Evolutionary conservation across 371 early-diverging fungal genomes (phyloP), one percentile per base, ranked within the genome.

Genomic region (Rhizomucor miehei): DNA sequence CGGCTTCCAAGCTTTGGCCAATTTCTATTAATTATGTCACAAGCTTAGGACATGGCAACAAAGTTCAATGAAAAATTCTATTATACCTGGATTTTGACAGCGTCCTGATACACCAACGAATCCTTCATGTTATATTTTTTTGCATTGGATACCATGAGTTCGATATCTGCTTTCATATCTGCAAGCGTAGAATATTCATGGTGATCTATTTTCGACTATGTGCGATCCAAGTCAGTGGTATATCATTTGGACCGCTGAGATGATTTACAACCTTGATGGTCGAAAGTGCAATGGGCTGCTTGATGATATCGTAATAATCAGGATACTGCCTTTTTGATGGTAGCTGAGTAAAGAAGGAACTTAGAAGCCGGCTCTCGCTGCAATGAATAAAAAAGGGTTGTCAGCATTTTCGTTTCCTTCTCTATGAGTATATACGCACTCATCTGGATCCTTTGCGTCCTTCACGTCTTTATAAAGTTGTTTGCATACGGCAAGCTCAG

Each of bases 251-350:
- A 29, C 5, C 29, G 29, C 8, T 29, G 46, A 34, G 16, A 41
- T 48, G 16, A 13, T 16, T 34, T 2, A 51, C 23, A 46, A 77
- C 77, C 68, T 81, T 73, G n/a, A 91, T 88, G 29, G 75, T 71
- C 29, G 82, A 75, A 6, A 94, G 58, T 6, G 93, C 85, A 64
- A 95, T 93, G 9, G 96, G 97, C 1, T 83, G 68, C 48, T 87
- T 84, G 56, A 94, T 94, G 46, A 92, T 70, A 36, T 87, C 77
- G 69, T 93, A 95, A 65, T 96, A 97, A 53, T 94, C 94, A 1
- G 96, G 94, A 58, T 94, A 94, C 21, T 85, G 80, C 1, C 78
- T 74, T 57, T 75, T 75, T 10, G 87, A 87, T 4, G 95, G 95
- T 11, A 91, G 77, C 40, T 89, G 84, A 51, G 81, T 48, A 64